Conservation (phyloP, 2,329 filamentous ascomycete species). For the Fusarium sambucinum region DNA sequence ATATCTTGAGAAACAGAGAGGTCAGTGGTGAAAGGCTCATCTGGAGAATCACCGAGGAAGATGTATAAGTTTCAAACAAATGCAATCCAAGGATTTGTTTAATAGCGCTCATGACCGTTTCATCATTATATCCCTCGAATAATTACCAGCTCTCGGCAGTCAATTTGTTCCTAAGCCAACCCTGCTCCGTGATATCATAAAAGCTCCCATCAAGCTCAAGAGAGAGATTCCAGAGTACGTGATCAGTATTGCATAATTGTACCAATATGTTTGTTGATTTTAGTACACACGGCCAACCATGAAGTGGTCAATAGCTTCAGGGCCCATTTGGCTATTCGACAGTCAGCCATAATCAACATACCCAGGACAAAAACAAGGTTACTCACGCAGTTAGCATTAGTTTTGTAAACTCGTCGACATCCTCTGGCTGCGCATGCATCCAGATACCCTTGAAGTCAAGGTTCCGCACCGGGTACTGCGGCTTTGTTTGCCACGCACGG, state of each 20-base stretch:
- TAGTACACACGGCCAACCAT: conserved; percentile 49
- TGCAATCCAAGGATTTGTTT: background rate
- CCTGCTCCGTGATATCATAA: background rate
- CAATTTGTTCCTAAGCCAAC: background rate
- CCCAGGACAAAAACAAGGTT: background rate
- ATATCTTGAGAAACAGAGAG: conserved; percentile 52
- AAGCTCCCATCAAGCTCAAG: background rate
- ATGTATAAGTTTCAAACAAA: background rate
- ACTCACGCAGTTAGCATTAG: conserved; percentile 56
- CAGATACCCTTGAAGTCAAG: conserved; percentile 55
- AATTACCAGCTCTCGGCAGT: background rate
- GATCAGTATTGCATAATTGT: background rate
- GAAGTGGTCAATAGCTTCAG: conserved; percentile 54
- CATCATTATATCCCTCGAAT: background rate
- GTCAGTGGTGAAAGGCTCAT: conserved; percentile 58
- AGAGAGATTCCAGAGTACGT: background rate
- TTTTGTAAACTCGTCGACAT: conserved; percentile 57
- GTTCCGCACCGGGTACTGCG: conserved; percentile 53
- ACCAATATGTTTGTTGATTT: conserved; percentile 5
- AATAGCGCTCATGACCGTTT: background rate
- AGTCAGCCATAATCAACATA: background rate
- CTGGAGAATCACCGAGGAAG: conserved; percentile 49
- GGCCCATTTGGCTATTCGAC: conserved; percentile 51
- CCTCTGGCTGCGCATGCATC: conserved; percentile 53
- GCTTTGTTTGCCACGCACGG: conserved; percentile 59